Evolutionary conservation across 140 eudicot genomes (phyloP).

Genomic region (Oenanthe javanica): DNA sequence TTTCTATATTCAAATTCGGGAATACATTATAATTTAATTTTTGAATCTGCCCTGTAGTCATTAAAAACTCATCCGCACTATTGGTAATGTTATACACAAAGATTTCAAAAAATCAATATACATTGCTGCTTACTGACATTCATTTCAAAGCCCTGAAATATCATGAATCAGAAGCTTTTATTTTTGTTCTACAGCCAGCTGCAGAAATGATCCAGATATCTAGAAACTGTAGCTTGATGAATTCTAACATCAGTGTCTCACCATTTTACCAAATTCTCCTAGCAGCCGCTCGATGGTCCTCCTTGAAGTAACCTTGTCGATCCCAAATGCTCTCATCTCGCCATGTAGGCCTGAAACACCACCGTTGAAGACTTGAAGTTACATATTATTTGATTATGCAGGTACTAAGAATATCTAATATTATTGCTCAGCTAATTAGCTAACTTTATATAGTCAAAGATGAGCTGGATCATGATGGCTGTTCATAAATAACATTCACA

Average conservation of each 20-base stretch:
- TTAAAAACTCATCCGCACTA: neutral
- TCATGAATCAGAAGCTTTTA: neutral
- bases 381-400: neutral
- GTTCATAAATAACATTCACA: neutral
- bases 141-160: neutral
- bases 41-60: neutral
- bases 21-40: no score
- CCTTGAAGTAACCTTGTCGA: conserved; percentile 37
- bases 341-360: conserved; percentile 43
- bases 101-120: neutral
- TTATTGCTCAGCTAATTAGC: neutral
- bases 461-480: neutral
- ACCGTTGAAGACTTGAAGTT: neutral
- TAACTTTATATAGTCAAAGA: no score
- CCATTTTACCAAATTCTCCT: conserved; percentile 34
- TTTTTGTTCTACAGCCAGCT: neutral
- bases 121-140: neutral
- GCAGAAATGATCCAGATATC: neutral
- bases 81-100: neutral
- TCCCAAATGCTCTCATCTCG: conserved; percentile 51
- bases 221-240: neutral
- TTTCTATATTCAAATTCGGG: no score
- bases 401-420: no score
- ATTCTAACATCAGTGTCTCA: conserved; percentile 13
- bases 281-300: conserved; percentile 49